phyloP scores from a whole-genome alignment of 208 protist genomes.

The Leishmania tropica region DNA sequence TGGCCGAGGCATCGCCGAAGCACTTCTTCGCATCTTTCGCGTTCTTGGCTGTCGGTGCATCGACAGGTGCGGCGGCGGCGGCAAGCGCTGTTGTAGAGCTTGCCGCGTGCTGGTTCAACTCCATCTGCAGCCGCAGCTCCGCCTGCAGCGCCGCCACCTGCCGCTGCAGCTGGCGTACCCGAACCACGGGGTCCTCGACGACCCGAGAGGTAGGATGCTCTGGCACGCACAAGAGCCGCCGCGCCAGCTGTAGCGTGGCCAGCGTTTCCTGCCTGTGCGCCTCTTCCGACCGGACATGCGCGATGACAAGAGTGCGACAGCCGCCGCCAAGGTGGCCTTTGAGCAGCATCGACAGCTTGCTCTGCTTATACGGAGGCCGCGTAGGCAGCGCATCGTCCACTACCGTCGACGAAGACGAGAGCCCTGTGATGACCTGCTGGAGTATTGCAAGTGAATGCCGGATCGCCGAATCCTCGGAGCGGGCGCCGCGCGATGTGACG shows the following conservation, averaged over 20 bases:
- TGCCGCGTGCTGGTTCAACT: slow-evolving; percentile 43
- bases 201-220: slow-evolving; percentile 73
- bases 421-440: slow-evolving; percentile 88
- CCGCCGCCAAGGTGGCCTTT: slow-evolving; percentile 81
- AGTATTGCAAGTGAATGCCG: slow-evolving; percentile 91
- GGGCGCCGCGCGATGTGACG: background rate
- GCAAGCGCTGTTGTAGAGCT: background rate
- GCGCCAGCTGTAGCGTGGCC: slow-evolving; percentile 90
- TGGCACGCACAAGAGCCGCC: slow-evolving; percentile 83
- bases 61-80: background rate
- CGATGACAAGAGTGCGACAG: slow-evolving; percentile 85
- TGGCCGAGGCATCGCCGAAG: background rate
- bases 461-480: slow-evolving; percentile 13
- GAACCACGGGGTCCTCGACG: slow-evolving; percentile 57
- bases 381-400: background rate
- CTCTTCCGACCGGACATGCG: slow-evolving; percentile 72
- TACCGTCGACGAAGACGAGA: slow-evolving; percentile 26
- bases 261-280: slow-evolving; percentile 74
- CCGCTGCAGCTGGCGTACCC: slow-evolving; percentile 75
- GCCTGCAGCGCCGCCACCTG: slow-evolving; percentile 85
- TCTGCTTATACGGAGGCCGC: slow-evolving; percentile 65
- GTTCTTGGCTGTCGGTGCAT: background rate
- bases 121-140: slow-evolving; percentile 93
- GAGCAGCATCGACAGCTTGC: slow-evolving; percentile 93
- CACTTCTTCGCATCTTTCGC: background rate